These are phyloP conservation scores for Globisporangium perplexum DNA, from an alignment of 352 stramenopile genomes.

Conservation along the genomic window DNA sequence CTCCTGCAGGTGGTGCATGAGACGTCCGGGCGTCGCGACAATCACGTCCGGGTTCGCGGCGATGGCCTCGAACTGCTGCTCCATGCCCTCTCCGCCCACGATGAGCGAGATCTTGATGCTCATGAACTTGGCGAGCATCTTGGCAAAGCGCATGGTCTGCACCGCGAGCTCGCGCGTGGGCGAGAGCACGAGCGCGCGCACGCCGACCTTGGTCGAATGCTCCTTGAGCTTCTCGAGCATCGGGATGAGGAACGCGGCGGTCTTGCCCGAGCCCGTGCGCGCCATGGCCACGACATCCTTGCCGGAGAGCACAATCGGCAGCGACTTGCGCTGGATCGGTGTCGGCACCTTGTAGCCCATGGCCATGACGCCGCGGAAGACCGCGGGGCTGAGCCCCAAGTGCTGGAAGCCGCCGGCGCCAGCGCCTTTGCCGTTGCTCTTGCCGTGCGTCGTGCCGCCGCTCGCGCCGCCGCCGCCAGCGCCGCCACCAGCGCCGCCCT, in stretches of 20 bases:
- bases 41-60: conserved; percentile 92
- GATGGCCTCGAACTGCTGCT: conserved; percentile 97
- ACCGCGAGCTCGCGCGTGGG: conserved; percentile 97
- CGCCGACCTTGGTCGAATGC: conserved; percentile 87
- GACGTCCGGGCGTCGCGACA: conserved; percentile 91
- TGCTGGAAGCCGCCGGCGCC: conserved; percentile 81
- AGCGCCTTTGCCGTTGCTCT: conserved; percentile 75
- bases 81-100: conserved; percentile 97
- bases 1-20: conserved; percentile 94
- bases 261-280: conserved; percentile 97
- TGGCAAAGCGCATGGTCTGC: conserved; percentile 93
- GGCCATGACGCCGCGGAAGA: conserved; percentile 86
- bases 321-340: conserved; percentile 97
- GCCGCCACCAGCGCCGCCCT: conserved; percentile 12
- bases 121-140: conserved; percentile 91
- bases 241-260: conserved; percentile 96
- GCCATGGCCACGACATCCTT: conserved; percentile 98
- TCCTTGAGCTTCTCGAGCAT: conserved; percentile 96
- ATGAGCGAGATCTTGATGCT: conserved; percentile 90
- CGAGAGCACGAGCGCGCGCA: conserved; percentile 90
- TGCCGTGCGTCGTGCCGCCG: conserved; percentile 51
- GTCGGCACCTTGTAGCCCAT: conserved; percentile 98
- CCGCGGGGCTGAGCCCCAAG: conserved; percentile 64
- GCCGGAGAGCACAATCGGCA: conserved; percentile 95
- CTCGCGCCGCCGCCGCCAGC: conserved; percentile 14